Conservation (phyloP, 495 filamentous ascomycete genomes). For the Paragyromitra xinjiangensis region DNA sequence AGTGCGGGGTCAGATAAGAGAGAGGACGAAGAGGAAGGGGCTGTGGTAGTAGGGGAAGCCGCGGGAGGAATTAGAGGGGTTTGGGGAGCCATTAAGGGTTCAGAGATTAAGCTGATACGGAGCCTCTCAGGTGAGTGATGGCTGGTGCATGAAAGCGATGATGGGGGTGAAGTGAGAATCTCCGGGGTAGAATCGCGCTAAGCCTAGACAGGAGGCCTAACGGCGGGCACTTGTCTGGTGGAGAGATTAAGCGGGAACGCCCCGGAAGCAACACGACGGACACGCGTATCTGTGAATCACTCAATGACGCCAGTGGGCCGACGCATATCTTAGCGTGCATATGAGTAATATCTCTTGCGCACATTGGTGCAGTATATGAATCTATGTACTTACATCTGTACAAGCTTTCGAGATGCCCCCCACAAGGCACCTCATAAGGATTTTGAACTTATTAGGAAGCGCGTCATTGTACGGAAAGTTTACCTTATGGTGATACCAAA, state of each 20-base stretch:
- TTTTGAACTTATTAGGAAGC: too few relatives aligned
- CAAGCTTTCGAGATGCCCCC: not conserved
- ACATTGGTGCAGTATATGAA: not conserved
- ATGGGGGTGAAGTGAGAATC: slow-evolving; percentile 38
- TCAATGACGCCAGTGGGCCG: not conserved
- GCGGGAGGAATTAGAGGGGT: not conserved
- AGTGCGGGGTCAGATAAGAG: slow-evolving; percentile 70
- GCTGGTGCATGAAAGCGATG: slow-evolving; percentile 27
- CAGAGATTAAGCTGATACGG: not conserved
- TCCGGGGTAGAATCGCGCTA: slow-evolving; percentile 12
- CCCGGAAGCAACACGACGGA: not conserved
- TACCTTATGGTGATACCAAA: not conserved
- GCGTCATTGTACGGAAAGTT: not conserved
- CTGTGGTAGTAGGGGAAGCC: slow-evolving; percentile 37
- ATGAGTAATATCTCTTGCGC: not conserved
- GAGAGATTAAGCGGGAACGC: slow-evolving; percentile 11
- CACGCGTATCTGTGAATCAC: slow-evolving; percentile 24
- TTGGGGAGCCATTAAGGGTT: slow-evolving; percentile 19
- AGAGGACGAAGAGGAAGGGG: slow-evolving; percentile 58
- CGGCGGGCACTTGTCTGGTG: not conserved
- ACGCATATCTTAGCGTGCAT: slow-evolving; percentile 10
- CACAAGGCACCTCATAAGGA: not conserved
- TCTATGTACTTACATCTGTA: not conserved
- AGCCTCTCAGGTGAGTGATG: slow-evolving; percentile 24
- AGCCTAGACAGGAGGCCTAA: slow-evolving; percentile 5